Conservation (phyloP, 1,139 yeast genomes). For the Candida labiduridarum region DNA sequence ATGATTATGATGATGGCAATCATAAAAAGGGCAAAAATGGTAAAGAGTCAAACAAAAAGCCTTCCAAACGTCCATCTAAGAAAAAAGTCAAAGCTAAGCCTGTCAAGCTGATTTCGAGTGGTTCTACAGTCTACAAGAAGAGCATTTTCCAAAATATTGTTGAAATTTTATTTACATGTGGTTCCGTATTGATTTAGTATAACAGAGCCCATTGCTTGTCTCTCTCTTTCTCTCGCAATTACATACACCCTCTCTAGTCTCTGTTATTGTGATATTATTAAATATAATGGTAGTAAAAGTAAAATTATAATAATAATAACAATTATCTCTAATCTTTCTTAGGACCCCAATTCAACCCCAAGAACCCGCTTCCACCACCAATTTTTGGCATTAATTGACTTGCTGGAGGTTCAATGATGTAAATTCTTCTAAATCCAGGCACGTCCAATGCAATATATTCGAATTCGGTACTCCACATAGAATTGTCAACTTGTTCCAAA, state of each 20-base stretch:
- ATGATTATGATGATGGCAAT: neutral
- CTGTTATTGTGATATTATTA: neutral
- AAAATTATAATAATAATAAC: neutral
- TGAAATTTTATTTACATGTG: constrained; percentile 6
- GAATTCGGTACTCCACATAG: constrained; percentile 70
- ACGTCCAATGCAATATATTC: constrained; percentile 77
- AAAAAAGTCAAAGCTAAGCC: neutral
- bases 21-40: neutral
- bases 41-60: neutral
- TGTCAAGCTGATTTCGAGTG: constrained; percentile 4
- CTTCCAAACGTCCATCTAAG: neutral
- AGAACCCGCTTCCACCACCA: constrained; percentile 53
- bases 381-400: constrained; percentile 40
- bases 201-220: neutral
- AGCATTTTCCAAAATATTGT: constrained; percentile 2
- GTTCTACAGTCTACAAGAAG: constrained; percentile 1
- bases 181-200: constrained; percentile 1
- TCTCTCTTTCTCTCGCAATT: neutral
- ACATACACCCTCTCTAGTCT: neutral
- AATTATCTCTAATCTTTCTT: constrained; percentile 45
- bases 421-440: constrained; percentile 67
- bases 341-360: constrained; percentile 88
- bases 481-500: constrained; percentile 73
- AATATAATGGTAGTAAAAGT: neutral
- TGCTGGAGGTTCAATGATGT: constrained; percentile 63